A percentile compares a stretch with the other conserved stretches of the same genome.
Evolutionary conservation across 2,329 filamentous ascomycete genomes (phyloP).

Genomic region (Bipolaris zeicola): DNA sequence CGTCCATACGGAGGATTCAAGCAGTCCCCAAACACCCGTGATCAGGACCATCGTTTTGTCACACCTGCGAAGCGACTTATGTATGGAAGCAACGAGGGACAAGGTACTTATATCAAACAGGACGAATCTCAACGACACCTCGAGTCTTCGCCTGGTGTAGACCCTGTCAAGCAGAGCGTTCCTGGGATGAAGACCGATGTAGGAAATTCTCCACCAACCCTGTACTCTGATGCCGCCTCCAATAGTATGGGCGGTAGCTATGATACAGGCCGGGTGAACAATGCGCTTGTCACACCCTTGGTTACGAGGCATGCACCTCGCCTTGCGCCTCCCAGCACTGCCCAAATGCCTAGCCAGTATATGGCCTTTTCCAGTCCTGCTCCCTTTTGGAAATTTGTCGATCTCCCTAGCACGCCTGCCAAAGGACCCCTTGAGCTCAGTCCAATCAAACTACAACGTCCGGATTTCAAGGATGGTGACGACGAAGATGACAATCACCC

Average conservation of each 20-base stretch:
- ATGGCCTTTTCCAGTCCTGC: slow-evolving; percentile 86
- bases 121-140: slow-evolving; percentile 30
- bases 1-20: slow-evolving; percentile 43
- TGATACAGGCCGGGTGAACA: slow-evolving; percentile 36
- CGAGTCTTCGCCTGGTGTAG: slow-evolving; percentile 40
- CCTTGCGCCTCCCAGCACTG: slow-evolving; percentile 78
- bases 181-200: slow-evolving; percentile 41
- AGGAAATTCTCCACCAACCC: slow-evolving; percentile 45
- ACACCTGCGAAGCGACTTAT: slow-evolving; percentile 44
- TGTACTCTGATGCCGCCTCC: slow-evolving; percentile 45
- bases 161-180: slow-evolving; percentile 41
- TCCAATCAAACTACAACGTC: slow-evolving; percentile 43
- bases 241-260: slow-evolving; percentile 37
- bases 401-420: slow-evolving; percentile 74
- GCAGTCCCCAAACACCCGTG: slow-evolving; percentile 38
- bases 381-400: slow-evolving; percentile 86
- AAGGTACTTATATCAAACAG: slow-evolving; percentile 30
- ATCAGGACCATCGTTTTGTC: slow-evolving; percentile 37
- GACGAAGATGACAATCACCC: slow-evolving; percentile 41
- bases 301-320: slow-evolving; percentile 74
- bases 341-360: slow-evolving; percentile 80
- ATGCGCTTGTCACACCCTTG: slow-evolving; percentile 66
- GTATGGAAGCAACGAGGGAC: slow-evolving; percentile 35
- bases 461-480: slow-evolving; percentile 39
- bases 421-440: slow-evolving; percentile 44